Percentiles rank a stretch among this genome's conserved stretches.
Evolutionary conservation across 2,329 filamentous ascomycete genomes (phyloP).

Genomic region (Hypoxylon sp.): DNA sequence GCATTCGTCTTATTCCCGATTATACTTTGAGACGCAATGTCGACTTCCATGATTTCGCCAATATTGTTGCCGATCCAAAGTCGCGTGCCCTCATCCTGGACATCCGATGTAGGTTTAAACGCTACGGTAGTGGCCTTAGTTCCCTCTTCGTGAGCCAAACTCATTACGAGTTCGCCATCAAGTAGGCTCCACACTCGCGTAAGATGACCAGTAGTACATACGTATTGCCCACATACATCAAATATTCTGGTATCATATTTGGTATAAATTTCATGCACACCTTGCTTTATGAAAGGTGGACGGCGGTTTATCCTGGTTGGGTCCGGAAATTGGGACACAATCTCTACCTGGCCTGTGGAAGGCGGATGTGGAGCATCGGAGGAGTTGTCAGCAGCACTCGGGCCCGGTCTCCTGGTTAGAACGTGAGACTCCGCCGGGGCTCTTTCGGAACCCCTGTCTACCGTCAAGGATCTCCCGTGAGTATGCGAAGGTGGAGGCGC

Average conservation of each 20-base stretch:
- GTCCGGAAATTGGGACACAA: slow-evolving; percentile 82
- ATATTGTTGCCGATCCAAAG: slow-evolving; percentile 92
- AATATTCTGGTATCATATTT: slow-evolving; percentile 90
- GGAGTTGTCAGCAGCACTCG: slow-evolving; percentile 39
- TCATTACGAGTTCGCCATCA: slow-evolving; percentile 86
- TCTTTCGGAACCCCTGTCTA: slow-evolving; percentile 61
- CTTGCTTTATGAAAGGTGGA: slow-evolving; percentile 80
- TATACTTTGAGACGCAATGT: slow-evolving; percentile 81
- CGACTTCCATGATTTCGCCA: slow-evolving; percentile 91
- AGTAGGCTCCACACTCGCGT: slow-evolving; percentile 90
- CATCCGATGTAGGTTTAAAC: slow-evolving; percentile 85
- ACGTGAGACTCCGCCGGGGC: slow-evolving; percentile 58
- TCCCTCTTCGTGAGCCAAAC: slow-evolving; percentile 85
- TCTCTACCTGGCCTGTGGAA: slow-evolving; percentile 61
- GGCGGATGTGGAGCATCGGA: slow-evolving; percentile 43
- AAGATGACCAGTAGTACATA: slow-evolving; percentile 88
- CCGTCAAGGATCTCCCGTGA: slow-evolving; percentile 66
- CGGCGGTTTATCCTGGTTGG: slow-evolving; percentile 86
- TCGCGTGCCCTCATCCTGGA: slow-evolving; percentile 83
- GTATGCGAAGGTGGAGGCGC: slow-evolving; percentile 60
- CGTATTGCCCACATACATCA: slow-evolving; percentile 88
- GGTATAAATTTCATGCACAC: slow-evolving; percentile 81
- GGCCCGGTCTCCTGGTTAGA: slow-evolving; percentile 47
- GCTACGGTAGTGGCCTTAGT: slow-evolving; percentile 84
- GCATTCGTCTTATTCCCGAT: slow-evolving; percentile 77